Conservation (phyloP, 768 basidiomycete species). For the Pleurotus eryngii region DNA sequence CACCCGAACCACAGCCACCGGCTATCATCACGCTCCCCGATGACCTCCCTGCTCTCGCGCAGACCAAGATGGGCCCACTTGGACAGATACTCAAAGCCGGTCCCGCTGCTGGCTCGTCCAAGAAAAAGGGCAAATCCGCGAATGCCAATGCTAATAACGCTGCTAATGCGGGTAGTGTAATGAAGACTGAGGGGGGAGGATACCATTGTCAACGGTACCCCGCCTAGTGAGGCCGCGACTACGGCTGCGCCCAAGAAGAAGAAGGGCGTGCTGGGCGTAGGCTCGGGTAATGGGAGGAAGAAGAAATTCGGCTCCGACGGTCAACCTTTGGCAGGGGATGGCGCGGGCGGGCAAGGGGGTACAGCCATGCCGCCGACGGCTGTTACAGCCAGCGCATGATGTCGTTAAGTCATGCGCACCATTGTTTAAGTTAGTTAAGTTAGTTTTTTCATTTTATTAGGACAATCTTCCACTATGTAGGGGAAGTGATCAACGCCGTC, state of each 20-base stretch:
- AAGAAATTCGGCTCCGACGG: slow-evolving; percentile 27
- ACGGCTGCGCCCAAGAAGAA: slow-evolving; percentile 38
- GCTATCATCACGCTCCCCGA: slow-evolving; percentile 49
- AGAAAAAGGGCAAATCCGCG: slow-evolving; percentile 51
- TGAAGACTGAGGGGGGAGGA: slow-evolving; percentile 16
- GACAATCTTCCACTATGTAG: no score
- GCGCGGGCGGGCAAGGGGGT: not conserved
- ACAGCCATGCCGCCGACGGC: not conserved
- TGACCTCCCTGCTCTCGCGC: slow-evolving; percentile 54
- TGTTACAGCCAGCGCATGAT: slow-evolving; percentile 4
- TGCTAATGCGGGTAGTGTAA: slow-evolving; percentile 19
- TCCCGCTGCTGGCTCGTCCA: slow-evolving; percentile 39
- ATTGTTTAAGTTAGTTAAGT: no score
- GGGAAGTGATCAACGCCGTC: no score
- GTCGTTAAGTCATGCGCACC: no score
- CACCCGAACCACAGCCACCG: slow-evolving; percentile 15
- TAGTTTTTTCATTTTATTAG: no score
- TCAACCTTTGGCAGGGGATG: not conserved
- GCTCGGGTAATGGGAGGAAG: slow-evolving; percentile 45
- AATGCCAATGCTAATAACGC: not conserved
- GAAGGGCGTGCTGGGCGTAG: slow-evolving; percentile 36
- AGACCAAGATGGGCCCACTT: slow-evolving; percentile 74
- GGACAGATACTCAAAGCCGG: slow-evolving; percentile 67
- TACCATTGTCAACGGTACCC: slow-evolving; percentile 11
- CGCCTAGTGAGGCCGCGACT: not conserved